phyloP scores from a whole-genome alignment of 148 eudicot genomes.

The Selenicereus undatus region DNA sequence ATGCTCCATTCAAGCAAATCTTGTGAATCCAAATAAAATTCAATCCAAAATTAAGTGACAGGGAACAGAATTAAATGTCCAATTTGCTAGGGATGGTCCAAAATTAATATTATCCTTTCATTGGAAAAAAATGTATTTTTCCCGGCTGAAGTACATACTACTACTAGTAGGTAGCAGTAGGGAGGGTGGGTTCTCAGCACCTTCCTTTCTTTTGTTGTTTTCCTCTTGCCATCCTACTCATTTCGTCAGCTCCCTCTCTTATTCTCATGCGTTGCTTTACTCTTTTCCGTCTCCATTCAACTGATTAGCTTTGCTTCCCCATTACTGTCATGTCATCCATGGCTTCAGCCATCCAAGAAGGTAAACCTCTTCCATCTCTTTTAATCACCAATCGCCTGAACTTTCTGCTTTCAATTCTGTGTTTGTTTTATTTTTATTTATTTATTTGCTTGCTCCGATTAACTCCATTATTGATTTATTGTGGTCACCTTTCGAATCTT shows the following conservation, averaged over 20 bases:
- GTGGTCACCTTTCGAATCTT: not conserved
- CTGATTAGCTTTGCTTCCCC: too few species aligned
- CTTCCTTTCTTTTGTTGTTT: not conserved
- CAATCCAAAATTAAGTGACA: too few species aligned
- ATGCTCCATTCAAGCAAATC: too few species aligned
- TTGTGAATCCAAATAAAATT: too few species aligned
- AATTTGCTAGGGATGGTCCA: too few species aligned
- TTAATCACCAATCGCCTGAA: too few species aligned
- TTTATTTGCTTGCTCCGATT: not conserved
- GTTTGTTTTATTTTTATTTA: not conserved
- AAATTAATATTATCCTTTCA: too few species aligned
- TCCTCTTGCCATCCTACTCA: not conserved
- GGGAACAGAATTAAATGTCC: too few species aligned
- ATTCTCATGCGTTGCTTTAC: conserved; percentile 2
- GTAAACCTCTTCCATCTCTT: not conserved
- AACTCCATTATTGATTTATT: not conserved
- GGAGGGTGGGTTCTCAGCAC: not conserved
- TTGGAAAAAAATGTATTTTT: not conserved
- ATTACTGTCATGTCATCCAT: not conserved
- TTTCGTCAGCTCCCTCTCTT: not conserved
- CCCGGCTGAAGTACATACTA: not conserved
- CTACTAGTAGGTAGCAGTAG: not conserved
- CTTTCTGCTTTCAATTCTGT: not conserved
- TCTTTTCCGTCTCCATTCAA: not conserved
- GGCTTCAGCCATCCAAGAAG: conserved; percentile 7